Base-by-base conservation (phyloP, 352 stramenopile species). In the Lagenidium giganteum region DNA sequence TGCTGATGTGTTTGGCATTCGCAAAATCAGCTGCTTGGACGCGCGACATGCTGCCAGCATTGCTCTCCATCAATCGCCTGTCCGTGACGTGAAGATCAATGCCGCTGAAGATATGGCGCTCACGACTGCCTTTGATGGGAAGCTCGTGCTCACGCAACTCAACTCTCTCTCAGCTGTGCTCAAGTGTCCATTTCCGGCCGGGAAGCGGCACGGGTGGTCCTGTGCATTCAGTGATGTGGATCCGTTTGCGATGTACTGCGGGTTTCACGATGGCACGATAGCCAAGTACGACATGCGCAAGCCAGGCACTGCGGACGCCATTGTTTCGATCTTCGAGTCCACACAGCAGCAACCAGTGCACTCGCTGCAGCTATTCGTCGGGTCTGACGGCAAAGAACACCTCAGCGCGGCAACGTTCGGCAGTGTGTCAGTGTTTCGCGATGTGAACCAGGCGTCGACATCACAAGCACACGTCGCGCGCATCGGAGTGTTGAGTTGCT, bases 211-310 rank as follows among this genome's bases (percentile, higher is more conserved):
- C n/a, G n/a, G n/a, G 14, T 85, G 72, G 72, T 79, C 67, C 3
- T 85, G 72, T 27, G 47, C 47, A 9, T 67, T 75, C 16, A 75
- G 67, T 30, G 45, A 46, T 29, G 29, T 35, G 18, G 65, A 83
- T 24, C 52, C 48, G 14, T 57, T 65, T 48, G 61, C 65, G 3
- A 58, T 85, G 24, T 83, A 69, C 39, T 78, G 66, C 13, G 70
- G 72, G 0, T 74, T 82, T 49, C 64, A 73, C 45, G 69, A 85
- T 40, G 69, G 70, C 6, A 61, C 28, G 6, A 55, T 83, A 27
- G 56, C 47, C 14, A 61, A 74, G 38, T 85, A 73, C 37, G 70
- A 85, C 39, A 65, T 77, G 47, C 57, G 72, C 29, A 74, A 67
- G 31, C 42, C 63, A 3, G 20, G 26, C 1, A 7, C n/a, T 29